Conservation (phyloP, 306 rosid species). For the Cicer cuneatum region DNA sequence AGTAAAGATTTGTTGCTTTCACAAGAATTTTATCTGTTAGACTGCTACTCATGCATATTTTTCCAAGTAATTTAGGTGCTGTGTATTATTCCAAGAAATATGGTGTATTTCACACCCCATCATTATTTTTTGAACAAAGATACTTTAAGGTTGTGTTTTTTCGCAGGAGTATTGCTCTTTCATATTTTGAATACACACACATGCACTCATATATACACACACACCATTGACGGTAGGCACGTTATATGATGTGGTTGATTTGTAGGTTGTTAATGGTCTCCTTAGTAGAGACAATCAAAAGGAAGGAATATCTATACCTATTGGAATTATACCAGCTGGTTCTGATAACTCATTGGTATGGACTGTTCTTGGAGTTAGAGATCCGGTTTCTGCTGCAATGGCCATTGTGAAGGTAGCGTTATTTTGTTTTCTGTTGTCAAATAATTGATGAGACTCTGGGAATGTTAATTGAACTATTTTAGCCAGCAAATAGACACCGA, state of each 20-base stretch:
- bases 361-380: constrained; percentile 99
- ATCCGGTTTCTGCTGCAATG: constrained; percentile 97
- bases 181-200: constrained; percentile 26
- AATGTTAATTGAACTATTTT: constrained; percentile 25
- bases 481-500: constrained; percentile 19
- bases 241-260: constrained; percentile 38
- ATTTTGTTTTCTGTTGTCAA: constrained; percentile 10
- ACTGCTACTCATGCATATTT: constrained; percentile 12
- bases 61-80: constrained; percentile 27
- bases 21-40: constrained; percentile 17
- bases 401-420: constrained; percentile 90
- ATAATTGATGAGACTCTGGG: constrained; percentile 25
- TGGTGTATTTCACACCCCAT: constrained; percentile 25
- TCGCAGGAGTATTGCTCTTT: constrained; percentile 10
- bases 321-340: constrained; percentile 99
- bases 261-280: constrained; percentile 97
- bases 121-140: neutral
- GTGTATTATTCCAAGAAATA: constrained; percentile 18
- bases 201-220: neutral
- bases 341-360: constrained; percentile 97
- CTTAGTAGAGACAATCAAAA: constrained; percentile 93
- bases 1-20: constrained; percentile 21
- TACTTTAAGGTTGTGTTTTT: constrained; percentile 10
- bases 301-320: constrained; percentile 98
- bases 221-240: constrained; percentile 2